These are phyloP conservation scores for Prunus fruticosa DNA, from an alignment of 306 rosid genomes.

Conservation along the genomic window DNA sequence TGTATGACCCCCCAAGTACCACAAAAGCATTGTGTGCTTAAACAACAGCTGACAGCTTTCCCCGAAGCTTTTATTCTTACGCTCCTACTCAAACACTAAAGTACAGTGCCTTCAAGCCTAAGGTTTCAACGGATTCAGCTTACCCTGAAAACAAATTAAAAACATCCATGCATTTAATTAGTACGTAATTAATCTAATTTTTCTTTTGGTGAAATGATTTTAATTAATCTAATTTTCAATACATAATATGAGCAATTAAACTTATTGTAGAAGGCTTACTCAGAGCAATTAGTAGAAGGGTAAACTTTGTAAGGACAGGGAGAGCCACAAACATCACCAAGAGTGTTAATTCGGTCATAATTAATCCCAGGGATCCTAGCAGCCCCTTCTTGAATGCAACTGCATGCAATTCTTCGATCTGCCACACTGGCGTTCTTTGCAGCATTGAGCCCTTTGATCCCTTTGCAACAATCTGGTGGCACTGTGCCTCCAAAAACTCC, in stretches of 20 bases:
- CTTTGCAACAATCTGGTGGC: conserved; percentile 51
- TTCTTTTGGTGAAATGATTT: no score
- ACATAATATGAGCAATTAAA: neutral
- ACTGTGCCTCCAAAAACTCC: conserved; percentile 56
- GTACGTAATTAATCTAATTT: neutral
- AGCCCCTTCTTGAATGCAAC: conserved; percentile 45
- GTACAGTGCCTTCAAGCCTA: no score
- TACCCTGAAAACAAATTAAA: conserved; percentile 41
- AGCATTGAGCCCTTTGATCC: conserved; percentile 42
- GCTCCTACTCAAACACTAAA: no score
- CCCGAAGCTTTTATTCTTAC: neutral
- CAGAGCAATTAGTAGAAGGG: conserved; percentile 62
- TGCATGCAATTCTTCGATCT: conserved; percentile 48
- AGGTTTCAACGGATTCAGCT: conserved; percentile 3
- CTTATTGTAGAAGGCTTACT: conserved; percentile 17
- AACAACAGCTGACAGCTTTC: neutral
- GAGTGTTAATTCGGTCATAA: conserved; percentile 33
- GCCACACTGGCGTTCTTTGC: conserved; percentile 33
- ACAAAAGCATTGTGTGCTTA: neutral
- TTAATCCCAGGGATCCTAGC: conserved; percentile 45
- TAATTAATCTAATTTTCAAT: no score
- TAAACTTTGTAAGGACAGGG: conserved; percentile 55
- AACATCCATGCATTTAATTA: neutral
- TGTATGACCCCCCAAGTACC: neutral
- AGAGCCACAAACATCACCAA: conserved; percentile 40